These are phyloP conservation scores for Flaveria floridana DNA, from an alignment of 140 eudicot species.

Conservation along the genomic window DNA sequence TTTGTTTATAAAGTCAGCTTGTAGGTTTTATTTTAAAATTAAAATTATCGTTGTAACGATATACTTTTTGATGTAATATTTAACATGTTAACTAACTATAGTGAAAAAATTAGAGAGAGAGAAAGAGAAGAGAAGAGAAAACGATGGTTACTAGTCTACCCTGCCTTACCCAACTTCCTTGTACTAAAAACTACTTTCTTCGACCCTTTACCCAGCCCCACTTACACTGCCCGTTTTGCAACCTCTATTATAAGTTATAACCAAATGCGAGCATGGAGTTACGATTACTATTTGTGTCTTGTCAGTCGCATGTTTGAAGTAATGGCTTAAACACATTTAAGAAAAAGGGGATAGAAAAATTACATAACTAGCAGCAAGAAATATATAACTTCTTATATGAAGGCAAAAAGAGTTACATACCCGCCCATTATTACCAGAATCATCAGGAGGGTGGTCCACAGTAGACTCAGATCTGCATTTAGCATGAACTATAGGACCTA, in stretches of 20 bases:
- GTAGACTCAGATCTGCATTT: constrained; percentile 85
- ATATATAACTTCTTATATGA: not conserved
- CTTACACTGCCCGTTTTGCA: not conserved
- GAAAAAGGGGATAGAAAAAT: not conserved
- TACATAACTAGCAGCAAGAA: not conserved
- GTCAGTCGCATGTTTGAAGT: not conserved
- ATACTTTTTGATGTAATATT: not conserved
- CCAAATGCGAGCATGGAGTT: not conserved
- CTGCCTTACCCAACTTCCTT: not conserved
- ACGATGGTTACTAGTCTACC: not conserved
- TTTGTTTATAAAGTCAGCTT: not conserved
- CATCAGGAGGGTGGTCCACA: constrained; percentile 43
- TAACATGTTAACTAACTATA: not conserved
- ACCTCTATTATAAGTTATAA: not conserved
- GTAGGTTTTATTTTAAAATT: not conserved
- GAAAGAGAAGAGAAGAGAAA: not conserved
- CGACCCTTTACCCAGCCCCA: not conserved
- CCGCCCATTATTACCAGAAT: constrained; percentile 44
- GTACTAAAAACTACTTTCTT: not conserved
- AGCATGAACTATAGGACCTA: constrained; percentile 94
- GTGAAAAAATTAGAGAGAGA: not conserved
- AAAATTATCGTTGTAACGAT: not conserved
- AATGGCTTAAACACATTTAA: not conserved
- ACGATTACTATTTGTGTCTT: not conserved
- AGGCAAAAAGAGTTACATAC: constrained; percentile 36